Evolutionary conservation across 345 rosid species (phyloP).

Genomic region (Citrus reticulata): DNA sequence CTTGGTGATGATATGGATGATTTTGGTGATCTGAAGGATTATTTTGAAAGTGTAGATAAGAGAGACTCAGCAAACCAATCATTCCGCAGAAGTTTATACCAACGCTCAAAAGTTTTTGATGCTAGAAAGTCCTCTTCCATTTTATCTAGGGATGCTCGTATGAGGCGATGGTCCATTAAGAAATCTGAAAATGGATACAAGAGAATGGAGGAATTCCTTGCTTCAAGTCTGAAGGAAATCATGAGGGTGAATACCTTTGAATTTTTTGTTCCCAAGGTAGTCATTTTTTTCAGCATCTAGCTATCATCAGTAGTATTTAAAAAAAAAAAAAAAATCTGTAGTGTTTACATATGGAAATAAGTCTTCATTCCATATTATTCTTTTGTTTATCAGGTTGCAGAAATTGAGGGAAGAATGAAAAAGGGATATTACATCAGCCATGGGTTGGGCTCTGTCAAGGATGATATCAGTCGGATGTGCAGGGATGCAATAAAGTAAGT

Average conservation of each 20-base stretch:
- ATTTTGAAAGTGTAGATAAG: conserved; percentile 88
- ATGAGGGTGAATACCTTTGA: conserved; percentile 90
- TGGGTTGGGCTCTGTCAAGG: conserved; percentile 86
- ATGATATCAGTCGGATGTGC: conserved; percentile 97
- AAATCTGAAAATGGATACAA: conserved; percentile 82
- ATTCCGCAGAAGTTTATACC: conserved; percentile 81
- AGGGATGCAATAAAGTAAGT: conserved; percentile 97
- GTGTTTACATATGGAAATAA: conserved; percentile 9
- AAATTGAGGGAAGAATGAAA: conserved; percentile 78
- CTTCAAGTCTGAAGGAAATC: conserved; percentile 81
- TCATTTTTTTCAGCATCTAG: conserved; percentile 4
- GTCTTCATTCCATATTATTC: conserved; percentile 17
- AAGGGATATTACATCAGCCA: conserved; percentile 79
- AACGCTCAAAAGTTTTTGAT: conserved; percentile 92
- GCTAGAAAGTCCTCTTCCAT: conserved; percentile 89
- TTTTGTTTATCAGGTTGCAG: conserved; percentile 60
- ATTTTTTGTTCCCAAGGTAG: conserved; percentile 86
- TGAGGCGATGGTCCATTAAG: conserved; percentile 87
- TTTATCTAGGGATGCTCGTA: conserved; percentile 93
- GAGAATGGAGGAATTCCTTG: conserved; percentile 92
- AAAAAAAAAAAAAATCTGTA: not conserved
- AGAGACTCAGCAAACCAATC: conserved; percentile 87
- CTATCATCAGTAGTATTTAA: not conserved
- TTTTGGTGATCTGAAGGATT: conserved; percentile 88
- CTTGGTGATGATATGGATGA: conserved; percentile 62